Percentiles rank a stretch among this genome's conserved stretches.
Conservation (phyloP, 163 green algal species). For the Scenedesmus sp. region DNA sequence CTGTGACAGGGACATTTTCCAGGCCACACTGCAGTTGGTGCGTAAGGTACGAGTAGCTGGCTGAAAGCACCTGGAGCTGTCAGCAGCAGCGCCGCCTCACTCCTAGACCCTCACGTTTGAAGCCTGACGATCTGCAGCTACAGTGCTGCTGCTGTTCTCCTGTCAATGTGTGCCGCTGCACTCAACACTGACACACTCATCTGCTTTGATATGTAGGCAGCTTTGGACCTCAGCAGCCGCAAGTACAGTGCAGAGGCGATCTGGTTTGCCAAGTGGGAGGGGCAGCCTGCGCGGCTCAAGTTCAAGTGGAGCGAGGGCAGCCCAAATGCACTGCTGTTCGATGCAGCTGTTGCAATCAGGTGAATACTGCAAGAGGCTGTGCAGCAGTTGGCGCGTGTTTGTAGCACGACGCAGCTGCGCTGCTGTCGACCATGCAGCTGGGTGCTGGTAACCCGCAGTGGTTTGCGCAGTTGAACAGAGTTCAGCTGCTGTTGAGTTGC, state of each 20-base stretch:
- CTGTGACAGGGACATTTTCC: too few relatives aligned
- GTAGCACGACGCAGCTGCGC: background rate
- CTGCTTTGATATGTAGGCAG: background rate
- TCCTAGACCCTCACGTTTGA: too few relatives aligned
- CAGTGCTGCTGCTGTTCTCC: too few relatives aligned
- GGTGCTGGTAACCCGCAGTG: background rate
- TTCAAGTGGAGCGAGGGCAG: slow-evolving; percentile 24
- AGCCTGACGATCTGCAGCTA: too few relatives aligned
- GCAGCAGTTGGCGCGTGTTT: too few relatives aligned
- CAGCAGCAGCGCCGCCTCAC: too few relatives aligned
- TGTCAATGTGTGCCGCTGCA: too few relatives aligned
- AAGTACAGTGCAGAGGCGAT: slow-evolving; percentile 12
- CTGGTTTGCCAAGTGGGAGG: slow-evolving; percentile 40
- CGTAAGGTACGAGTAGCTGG: too few relatives aligned
- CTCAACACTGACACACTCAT: background rate
- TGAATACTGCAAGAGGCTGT: background rate
- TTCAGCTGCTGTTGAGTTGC: background rate
- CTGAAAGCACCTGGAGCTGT: too few relatives aligned
- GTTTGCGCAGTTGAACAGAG: too few relatives aligned
- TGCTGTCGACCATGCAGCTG: background rate
- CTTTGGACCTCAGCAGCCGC: slow-evolving; percentile 24
- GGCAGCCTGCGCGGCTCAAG: slow-evolving; percentile 19
- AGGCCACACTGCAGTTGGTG: too few relatives aligned
- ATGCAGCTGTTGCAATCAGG: slow-evolving; percentile 15
- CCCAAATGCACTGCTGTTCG: slow-evolving; percentile 2